These are phyloP conservation scores for Mrakia hoshinonis DNA, from an alignment of 768 basidiomycete genomes.

Conservation along the genomic window DNA sequence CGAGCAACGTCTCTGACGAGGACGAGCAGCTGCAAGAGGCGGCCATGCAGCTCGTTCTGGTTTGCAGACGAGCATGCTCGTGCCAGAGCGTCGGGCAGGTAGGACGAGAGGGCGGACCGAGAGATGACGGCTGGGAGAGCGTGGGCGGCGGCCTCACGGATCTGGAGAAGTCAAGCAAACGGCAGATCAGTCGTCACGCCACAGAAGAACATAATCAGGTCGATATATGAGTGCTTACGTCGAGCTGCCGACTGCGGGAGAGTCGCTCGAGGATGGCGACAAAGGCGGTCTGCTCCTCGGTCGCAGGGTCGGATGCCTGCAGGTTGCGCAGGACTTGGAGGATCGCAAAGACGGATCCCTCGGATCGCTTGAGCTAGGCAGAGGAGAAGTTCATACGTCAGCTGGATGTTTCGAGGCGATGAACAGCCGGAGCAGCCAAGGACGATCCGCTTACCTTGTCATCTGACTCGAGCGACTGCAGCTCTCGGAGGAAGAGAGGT, in stretches of 20 bases:
- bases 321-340: conserved; percentile 22
- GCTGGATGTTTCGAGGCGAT: background rate
- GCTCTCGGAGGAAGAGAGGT: background rate
- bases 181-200: background rate
- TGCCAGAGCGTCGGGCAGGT: background rate
- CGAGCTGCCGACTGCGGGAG: conserved; percentile 16
- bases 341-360: conserved; percentile 18
- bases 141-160: conserved; percentile 19
- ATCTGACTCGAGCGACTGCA: conserved; percentile 7
- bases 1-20: conserved; percentile 8
- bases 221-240: background rate
- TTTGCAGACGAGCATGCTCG: background rate
- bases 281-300: conserved; percentile 12
- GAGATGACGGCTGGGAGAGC: conserved; percentile 21
- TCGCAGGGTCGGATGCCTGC: conserved; percentile 7
- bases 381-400: background rate
- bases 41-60: conserved; percentile 25
- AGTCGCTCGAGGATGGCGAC: conserved; percentile 13
- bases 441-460: conserved; percentile 1
- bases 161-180: background rate
- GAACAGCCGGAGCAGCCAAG: no score
- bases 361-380: conserved; percentile 6
- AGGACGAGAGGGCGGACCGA: background rate
- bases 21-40: conserved; percentile 14
- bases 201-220: no score